phyloP scores from a whole-genome alignment of 495 filamentous ascomycete genomes.

The Aspergillus coremiiformis region DNA sequence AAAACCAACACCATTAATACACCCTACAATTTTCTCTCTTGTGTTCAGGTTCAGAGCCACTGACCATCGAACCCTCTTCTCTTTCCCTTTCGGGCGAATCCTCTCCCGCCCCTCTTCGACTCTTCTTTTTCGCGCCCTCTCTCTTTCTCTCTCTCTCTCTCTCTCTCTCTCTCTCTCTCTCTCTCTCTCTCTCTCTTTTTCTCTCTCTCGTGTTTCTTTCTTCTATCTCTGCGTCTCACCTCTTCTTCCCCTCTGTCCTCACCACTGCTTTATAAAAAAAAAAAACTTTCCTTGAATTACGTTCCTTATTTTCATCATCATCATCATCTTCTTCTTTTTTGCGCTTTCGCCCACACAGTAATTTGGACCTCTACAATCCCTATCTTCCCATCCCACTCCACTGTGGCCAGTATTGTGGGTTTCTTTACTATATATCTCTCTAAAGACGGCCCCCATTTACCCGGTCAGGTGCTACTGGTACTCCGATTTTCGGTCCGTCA shows the following conservation, averaged over 20 bases:
- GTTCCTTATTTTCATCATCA: conserved; percentile 45
- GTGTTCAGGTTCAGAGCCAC: background rate
- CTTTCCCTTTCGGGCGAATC: conserved; percentile 20
- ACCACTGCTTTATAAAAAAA: background rate
- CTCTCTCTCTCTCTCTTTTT: conserved; percentile 18
- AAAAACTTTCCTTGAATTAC: conserved; percentile 23
- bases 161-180: conserved; percentile 22
- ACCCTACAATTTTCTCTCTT: conserved; percentile 4
- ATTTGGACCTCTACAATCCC: conserved; percentile 27
- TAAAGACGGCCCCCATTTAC: conserved; percentile 11
- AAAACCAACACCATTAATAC: conserved; percentile 1
- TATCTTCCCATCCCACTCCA: conserved; percentile 19
- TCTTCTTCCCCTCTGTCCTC: conserved; percentile 14
- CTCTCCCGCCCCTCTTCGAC: conserved; percentile 20
- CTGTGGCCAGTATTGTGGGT: conserved; percentile 15
- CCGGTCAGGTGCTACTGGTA: conserved; percentile 4
- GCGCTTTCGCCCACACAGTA: conserved; percentile 45
- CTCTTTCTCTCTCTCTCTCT: conserved; percentile 43
- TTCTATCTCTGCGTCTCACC: conserved; percentile 27
- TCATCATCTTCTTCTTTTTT: conserved; percentile 38
- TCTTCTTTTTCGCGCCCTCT: conserved; percentile 29
- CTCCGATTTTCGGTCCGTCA: background rate
- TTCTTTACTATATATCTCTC: conserved; percentile 19
- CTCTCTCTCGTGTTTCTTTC: conserved; percentile 41
- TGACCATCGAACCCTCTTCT: background rate